These are phyloP conservation scores for Tardiomyces blankii DNA, from an alignment of 1,139 yeast species.

Conservation along the genomic window DNA sequence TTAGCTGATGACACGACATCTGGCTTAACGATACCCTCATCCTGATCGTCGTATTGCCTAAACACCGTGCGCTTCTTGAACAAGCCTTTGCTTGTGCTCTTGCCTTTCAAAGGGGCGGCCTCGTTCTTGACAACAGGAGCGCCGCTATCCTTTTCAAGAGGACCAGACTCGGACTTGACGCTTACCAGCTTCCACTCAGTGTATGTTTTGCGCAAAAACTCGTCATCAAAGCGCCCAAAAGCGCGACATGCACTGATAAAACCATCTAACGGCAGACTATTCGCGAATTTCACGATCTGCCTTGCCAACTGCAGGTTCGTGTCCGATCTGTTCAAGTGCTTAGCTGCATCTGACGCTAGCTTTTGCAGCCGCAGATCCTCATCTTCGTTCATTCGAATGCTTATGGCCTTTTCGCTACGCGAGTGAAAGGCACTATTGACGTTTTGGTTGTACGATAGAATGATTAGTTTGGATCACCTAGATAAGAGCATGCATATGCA, in stretches of 20 bases:
- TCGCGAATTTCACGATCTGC: neutral
- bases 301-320: conserved; percentile 14
- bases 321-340: conserved; percentile 17
- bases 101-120: neutral
- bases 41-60: conserved; percentile 1
- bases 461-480: too few relatives aligned
- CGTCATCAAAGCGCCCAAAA: conserved; percentile 20
- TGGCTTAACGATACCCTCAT: conserved; percentile 1
- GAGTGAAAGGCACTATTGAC: too few relatives aligned
- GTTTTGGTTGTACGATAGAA: too few relatives aligned
- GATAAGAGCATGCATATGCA: too few relatives aligned
- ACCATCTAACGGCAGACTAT: conserved; percentile 3
- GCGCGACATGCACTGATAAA: conserved; percentile 20
- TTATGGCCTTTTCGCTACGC: too few relatives aligned
- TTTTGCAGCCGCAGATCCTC: neutral
- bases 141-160: neutral
- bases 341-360: conserved; percentile 15
- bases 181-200: neutral
- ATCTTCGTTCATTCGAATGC: neutral
- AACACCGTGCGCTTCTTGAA: neutral
- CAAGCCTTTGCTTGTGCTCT: neutral
- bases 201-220: conserved; percentile 16
- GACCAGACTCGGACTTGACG: neutral
- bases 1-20: neutral
- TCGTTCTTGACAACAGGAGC: neutral